Evolutionary conservation across 2,329 filamentous ascomycete species (phyloP), one percentile per base, ranked within the genome.

Genomic region (Ceratocystis alfenasii): DNA sequence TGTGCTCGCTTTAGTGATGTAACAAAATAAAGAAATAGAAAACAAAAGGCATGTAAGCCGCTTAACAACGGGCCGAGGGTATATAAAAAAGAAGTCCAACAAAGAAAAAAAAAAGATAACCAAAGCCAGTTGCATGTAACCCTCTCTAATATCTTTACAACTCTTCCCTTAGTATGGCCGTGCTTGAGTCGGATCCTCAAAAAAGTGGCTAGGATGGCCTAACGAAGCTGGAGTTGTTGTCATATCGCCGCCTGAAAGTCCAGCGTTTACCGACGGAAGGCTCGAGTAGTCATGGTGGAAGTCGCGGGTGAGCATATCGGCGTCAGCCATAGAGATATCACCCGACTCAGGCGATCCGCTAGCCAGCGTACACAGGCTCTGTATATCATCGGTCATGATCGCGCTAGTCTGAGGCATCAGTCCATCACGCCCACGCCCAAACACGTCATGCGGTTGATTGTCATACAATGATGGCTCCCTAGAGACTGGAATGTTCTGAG

Each of bases 351-450:
- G 67, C 45, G 70, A 69, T 50, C 69, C 71, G 64, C 70, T 70
- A 3, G 74, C 69, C 70, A 76, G 72, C 46, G 71, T 71, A 33
- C 73, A 70, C n/a, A 76, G 69, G 53, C 72, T 75, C 30, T 73
- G 71, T 50, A 75, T 68, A 60, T 75, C 75, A 59, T 76, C 75
- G 2, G 74, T 72, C n/a, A 76, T 74, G 67, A 76, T 75, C 12
- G 74, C 73, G 1, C 73, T 71, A 48, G 71, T 70, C 25, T 69
- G 69, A 50, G 69, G 48, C 68, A 70, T 44, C 68, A 69, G 36
- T 28, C 63, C 44, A 53, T 28, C 63, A 15, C 63, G 64, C 6
- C 30, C 25, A 7, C 63, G 44, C 17, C 50, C 62, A 62, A 66
- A 68, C 25, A 57, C 64, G 15, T 61, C 45, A 53, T 66, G 57